These are phyloP conservation scores for Streptanthus diversifolius DNA, from an alignment of 345 rosid genomes.

Conservation along the genomic window DNA sequence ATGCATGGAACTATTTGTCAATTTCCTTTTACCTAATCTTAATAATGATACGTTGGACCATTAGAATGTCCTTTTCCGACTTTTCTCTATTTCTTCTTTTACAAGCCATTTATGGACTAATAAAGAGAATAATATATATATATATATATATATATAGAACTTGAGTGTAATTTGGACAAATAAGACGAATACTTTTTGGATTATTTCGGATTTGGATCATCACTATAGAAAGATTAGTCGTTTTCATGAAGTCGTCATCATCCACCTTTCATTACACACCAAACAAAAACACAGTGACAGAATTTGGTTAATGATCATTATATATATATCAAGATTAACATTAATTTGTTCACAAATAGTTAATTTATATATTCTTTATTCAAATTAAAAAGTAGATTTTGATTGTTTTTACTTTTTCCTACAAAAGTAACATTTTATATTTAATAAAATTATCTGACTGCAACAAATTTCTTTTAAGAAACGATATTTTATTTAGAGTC, in stretches of 20 bases:
- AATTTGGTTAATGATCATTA: neutral
- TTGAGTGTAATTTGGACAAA: conserved; percentile 8
- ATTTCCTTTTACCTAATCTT: conserved; percentile 19
- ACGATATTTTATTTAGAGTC: neutral
- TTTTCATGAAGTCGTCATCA: conserved; percentile 13
- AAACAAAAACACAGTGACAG: neutral
- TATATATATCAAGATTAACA: neutral
- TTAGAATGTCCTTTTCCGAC: conserved; percentile 23
- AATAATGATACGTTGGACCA: conserved; percentile 31
- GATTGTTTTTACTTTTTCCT: neutral
- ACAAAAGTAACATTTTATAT: neutral
- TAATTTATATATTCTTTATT: neutral
- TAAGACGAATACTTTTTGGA: neutral
- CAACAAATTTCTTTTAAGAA: neutral
- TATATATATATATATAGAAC: neutral
- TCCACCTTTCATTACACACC: neutral
- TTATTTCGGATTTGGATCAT: conserved; percentile 9
- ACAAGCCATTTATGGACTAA: conserved; percentile 11
- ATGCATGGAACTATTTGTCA: conserved; percentile 23
- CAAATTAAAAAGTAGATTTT: neutral
- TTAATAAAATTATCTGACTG: neutral
- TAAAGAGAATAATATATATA: neutral
- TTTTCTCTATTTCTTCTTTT: conserved; percentile 26
- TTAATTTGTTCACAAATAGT: neutral
- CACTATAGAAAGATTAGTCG: neutral